Conservation (phyloP, 306 rosid genomes). For the Crotalaria pallida region DNA sequence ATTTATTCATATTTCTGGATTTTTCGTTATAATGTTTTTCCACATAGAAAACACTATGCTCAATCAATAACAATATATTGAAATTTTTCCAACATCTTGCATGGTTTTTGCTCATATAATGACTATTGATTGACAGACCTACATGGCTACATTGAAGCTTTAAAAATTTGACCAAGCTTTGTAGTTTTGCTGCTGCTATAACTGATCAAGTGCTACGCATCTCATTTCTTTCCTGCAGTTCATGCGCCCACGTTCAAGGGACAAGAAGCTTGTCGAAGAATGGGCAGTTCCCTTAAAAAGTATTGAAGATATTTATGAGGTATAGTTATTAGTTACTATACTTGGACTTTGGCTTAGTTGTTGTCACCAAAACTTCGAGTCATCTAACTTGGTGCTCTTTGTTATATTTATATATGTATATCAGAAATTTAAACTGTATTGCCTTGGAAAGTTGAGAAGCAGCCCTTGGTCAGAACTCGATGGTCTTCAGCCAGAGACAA, state of each 20-base stretch:
- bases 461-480: constrained; percentile 97
- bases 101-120: no score
- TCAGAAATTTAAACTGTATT: constrained; percentile 79
- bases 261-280: constrained; percentile 86
- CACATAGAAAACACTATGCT: no score
- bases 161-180: neutral
- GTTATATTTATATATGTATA: no score
- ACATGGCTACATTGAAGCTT: neutral
- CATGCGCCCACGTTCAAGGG: constrained; percentile 92
- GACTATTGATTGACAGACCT: no score
- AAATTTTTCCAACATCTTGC: no score
- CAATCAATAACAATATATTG: no score
- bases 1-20: neutral
- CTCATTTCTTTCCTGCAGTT: constrained; percentile 43
- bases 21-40: no score
- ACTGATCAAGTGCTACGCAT: neutral
- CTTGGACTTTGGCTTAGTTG: neutral
- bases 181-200: neutral
- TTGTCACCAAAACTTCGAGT: neutral
- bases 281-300: constrained; percentile 78
- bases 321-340: constrained; percentile 26
- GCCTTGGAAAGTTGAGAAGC: constrained; percentile 87
- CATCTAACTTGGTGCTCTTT: constrained; percentile 13
- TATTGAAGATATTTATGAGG: constrained; percentile 83
- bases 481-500: constrained; percentile 93